Evolutionary conservation across 345 rosid species (phyloP).

Genomic region (Aethionema arabicum): DNA sequence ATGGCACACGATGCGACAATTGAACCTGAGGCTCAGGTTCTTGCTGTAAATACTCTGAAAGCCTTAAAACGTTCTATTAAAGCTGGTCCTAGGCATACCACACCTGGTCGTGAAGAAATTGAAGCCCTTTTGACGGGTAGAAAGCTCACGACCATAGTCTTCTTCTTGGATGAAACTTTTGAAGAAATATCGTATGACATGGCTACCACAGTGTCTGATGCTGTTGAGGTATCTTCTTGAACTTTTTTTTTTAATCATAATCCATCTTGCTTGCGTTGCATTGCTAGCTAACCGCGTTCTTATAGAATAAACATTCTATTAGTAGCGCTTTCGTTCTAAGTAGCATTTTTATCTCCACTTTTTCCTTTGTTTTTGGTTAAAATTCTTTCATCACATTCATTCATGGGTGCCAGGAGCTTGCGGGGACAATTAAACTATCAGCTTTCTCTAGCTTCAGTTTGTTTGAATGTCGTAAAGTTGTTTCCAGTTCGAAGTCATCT

Average conservation of each 20-base stretch:
- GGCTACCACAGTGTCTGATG: slow-evolving; percentile 94
- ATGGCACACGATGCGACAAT: slow-evolving; percentile 63
- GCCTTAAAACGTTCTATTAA: slow-evolving; percentile 89
- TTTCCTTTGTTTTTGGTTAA: slow-evolving; percentile 6
- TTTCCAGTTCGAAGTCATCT: slow-evolving; percentile 82
- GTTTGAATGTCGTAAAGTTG: slow-evolving; percentile 94
- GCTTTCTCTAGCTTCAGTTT: slow-evolving; percentile 92
- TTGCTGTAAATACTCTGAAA: slow-evolving; percentile 79
- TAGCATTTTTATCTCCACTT: slow-evolving; percentile 10
- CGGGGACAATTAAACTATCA: slow-evolving; percentile 86
- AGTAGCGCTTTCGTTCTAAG: slow-evolving; percentile 4
- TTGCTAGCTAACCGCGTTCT: slow-evolving; percentile 11
- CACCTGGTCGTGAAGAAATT: slow-evolving; percentile 94
- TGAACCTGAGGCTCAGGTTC: slow-evolving; percentile 76
- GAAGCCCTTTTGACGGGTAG: slow-evolving; percentile 85
- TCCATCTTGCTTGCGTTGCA: slow-evolving; percentile 6
- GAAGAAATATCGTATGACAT: slow-evolving; percentile 96
- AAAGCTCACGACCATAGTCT: slow-evolving; percentile 92
- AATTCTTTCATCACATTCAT: slow-evolving; percentile 25
- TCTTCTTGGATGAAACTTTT: slow-evolving; percentile 95
- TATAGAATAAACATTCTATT: background rate
- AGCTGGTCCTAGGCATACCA: slow-evolving; percentile 88
- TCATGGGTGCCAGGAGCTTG: slow-evolving; percentile 69
- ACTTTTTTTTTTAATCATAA: slow-evolving; percentile 6
- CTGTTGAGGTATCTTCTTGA: slow-evolving; percentile 73